These are phyloP conservation scores for Colletotrichum scovillei DNA, from an alignment of 2,329 filamentous ascomycete genomes.

Conservation along the genomic window DNA sequence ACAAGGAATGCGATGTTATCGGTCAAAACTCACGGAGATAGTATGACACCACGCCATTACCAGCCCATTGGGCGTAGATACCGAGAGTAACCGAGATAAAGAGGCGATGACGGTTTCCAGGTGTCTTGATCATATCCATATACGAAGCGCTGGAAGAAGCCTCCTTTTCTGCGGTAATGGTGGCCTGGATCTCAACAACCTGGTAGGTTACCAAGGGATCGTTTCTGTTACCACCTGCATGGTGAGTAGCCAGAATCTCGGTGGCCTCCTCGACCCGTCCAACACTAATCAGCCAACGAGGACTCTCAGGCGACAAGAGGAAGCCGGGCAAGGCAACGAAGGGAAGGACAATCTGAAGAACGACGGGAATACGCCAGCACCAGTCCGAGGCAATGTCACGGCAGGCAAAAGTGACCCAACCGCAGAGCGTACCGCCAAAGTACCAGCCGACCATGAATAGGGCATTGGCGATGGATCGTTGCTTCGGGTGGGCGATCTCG, in stretches of 20 bases:
- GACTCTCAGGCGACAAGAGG: conserved; percentile 44
- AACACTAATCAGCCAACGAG: conserved; percentile 43
- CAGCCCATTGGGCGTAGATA: conserved; percentile 43
- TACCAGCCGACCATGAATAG: conserved; percentile 39
- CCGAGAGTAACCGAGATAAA: conserved; percentile 45
- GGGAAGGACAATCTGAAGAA: conserved; percentile 59
- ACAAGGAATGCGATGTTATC: no score
- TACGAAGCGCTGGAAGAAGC: conserved; percentile 22
- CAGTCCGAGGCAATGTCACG: conserved; percentile 16
- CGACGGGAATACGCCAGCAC: conserved; percentile 35
- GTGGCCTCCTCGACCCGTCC: conserved; percentile 45
- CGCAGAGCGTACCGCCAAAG: conserved; percentile 48
- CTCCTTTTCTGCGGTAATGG: conserved; percentile 38
- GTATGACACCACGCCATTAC: conserved; percentile 39
- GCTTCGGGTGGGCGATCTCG: conserved; percentile 47
- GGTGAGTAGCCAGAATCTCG: conserved; percentile 52
- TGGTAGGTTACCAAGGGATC: conserved; percentile 51
- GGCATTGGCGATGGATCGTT: conserved; percentile 36
- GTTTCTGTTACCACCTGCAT: conserved; percentile 52
- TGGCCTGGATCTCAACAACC: conserved; percentile 39
- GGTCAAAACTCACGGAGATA: conserved; percentile 40
- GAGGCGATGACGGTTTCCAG: conserved; percentile 43
- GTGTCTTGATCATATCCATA: conserved; percentile 36
- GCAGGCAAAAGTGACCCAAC: conserved; percentile 41
- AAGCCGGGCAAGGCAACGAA: conserved; percentile 45